Conservation (phyloP, 106 monocot species). For the Dendrobium chrysotoxum region DNA sequence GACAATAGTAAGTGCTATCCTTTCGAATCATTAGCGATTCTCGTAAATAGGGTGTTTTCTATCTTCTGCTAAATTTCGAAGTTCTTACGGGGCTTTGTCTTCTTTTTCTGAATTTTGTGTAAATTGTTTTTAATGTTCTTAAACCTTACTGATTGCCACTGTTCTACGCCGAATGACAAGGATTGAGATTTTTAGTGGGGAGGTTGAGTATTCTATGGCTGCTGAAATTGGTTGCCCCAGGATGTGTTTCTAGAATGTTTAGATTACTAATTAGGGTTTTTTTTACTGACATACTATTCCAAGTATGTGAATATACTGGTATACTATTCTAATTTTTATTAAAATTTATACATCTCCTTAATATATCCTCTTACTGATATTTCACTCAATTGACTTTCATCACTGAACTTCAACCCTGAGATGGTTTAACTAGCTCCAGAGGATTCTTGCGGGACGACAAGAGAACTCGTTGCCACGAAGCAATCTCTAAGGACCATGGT, state of each 20-base stretch:
- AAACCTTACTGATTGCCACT: not conserved
- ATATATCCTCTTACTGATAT: not conserved
- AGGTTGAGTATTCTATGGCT: not conserved
- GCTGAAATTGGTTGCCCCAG: not conserved
- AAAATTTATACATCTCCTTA: not conserved
- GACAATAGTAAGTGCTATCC: conserved; percentile 33
- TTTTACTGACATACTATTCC: not conserved
- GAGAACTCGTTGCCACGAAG: not conserved
- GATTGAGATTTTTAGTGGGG: not conserved
- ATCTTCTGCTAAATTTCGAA: not conserved
- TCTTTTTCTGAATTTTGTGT: not conserved
- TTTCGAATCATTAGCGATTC: not conserved
- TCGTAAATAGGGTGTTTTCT: not conserved
- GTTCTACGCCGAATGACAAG: not conserved
- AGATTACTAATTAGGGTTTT: not conserved
- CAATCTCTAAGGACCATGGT: not conserved
- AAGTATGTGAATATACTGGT: not conserved
- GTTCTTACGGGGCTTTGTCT: not conserved
- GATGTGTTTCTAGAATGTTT: not conserved
- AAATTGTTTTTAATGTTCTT: not conserved
- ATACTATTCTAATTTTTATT: not conserved
- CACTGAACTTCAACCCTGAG: not conserved
- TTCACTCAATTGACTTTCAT: not conserved
- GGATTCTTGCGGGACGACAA: not conserved
- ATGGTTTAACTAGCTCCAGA: not conserved